phyloP scores from a whole-genome alignment of 257 asterid species.

The Lavandula angustifolia region DNA sequence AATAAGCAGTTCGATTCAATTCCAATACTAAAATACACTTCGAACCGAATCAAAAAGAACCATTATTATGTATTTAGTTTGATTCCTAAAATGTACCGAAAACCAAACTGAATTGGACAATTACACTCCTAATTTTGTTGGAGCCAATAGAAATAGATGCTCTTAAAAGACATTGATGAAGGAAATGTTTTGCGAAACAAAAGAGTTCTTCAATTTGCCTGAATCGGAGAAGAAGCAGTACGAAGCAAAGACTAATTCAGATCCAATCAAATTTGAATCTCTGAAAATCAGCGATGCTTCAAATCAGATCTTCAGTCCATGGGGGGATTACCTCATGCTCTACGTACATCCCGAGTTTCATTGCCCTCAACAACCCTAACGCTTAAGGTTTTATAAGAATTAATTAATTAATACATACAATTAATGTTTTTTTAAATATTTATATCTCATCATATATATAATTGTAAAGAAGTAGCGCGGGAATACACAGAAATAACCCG shows the following conservation, averaged over 20 bases:
- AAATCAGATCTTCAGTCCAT: slow-evolving; percentile 30
- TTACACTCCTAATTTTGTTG: too few species aligned
- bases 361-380: slow-evolving; percentile 39
- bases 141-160: too few species aligned
- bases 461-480: background rate
- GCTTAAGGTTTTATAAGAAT: slow-evolving; percentile 15
- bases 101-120: too few species aligned
- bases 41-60: too few species aligned
- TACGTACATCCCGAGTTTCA: slow-evolving; percentile 44
- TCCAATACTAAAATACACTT: too few species aligned
- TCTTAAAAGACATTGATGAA: slow-evolving; percentile 35
- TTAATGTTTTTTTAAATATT: too few species aligned
- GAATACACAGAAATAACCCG: background rate
- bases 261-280: slow-evolving; percentile 38
- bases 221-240: slow-evolving; percentile 37
- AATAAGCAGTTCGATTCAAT: too few species aligned
- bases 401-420: too few species aligned
- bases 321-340: slow-evolving; percentile 48
- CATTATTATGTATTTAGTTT: too few species aligned
- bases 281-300: slow-evolving; percentile 25
- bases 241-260: slow-evolving; percentile 35
- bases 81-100: too few species aligned
- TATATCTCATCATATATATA: too few species aligned
- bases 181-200: slow-evolving; percentile 13
- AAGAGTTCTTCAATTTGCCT: slow-evolving; percentile 37